These are phyloP conservation scores for Carex sylvatica DNA, from an alignment of 202 grass and related monocot species.

Conservation along the genomic window DNA sequence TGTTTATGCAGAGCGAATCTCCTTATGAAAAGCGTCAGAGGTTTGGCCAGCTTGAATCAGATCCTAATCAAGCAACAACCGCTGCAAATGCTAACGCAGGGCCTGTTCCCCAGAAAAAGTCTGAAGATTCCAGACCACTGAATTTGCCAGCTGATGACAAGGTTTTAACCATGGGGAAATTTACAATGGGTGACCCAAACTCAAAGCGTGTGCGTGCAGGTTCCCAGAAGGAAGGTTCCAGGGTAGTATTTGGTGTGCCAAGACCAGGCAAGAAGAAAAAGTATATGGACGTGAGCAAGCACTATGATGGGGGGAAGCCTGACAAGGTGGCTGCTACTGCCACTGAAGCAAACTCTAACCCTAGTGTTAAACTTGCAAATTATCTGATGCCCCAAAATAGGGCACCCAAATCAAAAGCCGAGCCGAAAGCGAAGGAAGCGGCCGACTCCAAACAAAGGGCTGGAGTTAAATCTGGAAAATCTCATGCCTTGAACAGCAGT, in stretches of 20 bases:
- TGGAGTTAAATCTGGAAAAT: slow-evolving; percentile 49
- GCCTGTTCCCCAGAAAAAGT: slow-evolving; percentile 34
- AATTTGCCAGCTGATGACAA: slow-evolving; percentile 59
- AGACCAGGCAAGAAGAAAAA: slow-evolving; percentile 96
- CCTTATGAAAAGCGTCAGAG: slow-evolving; percentile 83
- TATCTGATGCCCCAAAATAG: slow-evolving; percentile 56
- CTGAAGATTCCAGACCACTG: slow-evolving; percentile 38
- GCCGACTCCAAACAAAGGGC: slow-evolving; percentile 47
- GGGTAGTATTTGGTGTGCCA: slow-evolving; percentile 87
- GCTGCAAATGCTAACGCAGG: slow-evolving; percentile 28
- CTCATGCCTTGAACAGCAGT: slow-evolving; percentile 40
- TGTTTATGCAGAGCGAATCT: slow-evolving; percentile 65
- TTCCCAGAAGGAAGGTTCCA: slow-evolving; percentile 82
- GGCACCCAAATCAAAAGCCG: slow-evolving; percentile 43
- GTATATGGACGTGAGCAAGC: slow-evolving; percentile 99
- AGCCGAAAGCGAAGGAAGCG: slow-evolving; percentile 48
- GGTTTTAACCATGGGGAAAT: slow-evolving; percentile 69
- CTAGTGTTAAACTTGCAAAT: slow-evolving; percentile 44
- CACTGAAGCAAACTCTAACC: slow-evolving; percentile 17
- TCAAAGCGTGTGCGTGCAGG: slow-evolving; percentile 61
- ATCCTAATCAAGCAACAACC: slow-evolving; percentile 26
- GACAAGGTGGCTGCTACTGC: slow-evolving; percentile 45
- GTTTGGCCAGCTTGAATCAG: slow-evolving; percentile 37
- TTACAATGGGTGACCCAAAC: slow-evolving; percentile 47
- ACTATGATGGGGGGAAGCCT: slow-evolving; percentile 57